Percentiles rank a stretch among this genome's conserved stretches.
These are phyloP conservation scores for Sugiyamaella pinicola DNA, from an alignment of 1,139 yeast genomes.

Conservation along the genomic window DNA sequence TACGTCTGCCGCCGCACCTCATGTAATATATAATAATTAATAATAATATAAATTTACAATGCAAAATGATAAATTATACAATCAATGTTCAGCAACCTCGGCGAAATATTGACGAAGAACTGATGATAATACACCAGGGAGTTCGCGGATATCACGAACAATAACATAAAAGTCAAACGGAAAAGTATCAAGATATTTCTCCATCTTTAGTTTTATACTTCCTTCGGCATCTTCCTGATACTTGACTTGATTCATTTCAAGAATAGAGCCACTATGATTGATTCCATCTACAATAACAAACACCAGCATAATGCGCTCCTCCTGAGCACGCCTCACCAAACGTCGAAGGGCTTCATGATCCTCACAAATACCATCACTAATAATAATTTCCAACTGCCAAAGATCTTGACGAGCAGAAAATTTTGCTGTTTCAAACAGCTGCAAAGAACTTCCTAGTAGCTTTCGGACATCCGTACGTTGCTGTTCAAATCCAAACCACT, in stretches of 20 bases:
- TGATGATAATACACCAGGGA: slow-evolving; percentile 88
- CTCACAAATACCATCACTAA: slow-evolving; percentile 97
- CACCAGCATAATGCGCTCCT: slow-evolving; percentile 90
- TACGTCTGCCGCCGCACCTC: not conserved
- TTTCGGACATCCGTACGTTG: slow-evolving; percentile 79
- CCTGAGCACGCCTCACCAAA: slow-evolving; percentile 88
- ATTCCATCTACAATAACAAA: slow-evolving; percentile 93
- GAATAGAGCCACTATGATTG: slow-evolving; percentile 77
- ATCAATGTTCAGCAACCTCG: slow-evolving; percentile 52
- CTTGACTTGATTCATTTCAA: slow-evolving; percentile 92
- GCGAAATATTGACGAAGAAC: slow-evolving; percentile 91
- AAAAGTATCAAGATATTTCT: slow-evolving; percentile 85
- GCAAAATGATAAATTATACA: slow-evolving; percentile 3
- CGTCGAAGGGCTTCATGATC: slow-evolving; percentile 82
- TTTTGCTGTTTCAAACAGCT: slow-evolving; percentile 71
- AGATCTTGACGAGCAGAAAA: slow-evolving; percentile 51
- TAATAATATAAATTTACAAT: slow-evolving; percentile 13
- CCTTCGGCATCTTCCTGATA: slow-evolving; percentile 75
- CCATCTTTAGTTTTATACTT: slow-evolving; percentile 70
- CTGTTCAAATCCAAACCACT: slow-evolving; percentile 90
- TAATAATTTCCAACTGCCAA: slow-evolving; percentile 91
- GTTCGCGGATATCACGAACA: slow-evolving; percentile 82
- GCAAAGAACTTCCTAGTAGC: slow-evolving; percentile 70
- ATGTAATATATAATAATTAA: slow-evolving; percentile 10
- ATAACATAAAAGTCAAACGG: slow-evolving; percentile 97